Conservation (phyloP, 1,284 basidiomycete species). For the Fomitopsis palustris region DNA sequence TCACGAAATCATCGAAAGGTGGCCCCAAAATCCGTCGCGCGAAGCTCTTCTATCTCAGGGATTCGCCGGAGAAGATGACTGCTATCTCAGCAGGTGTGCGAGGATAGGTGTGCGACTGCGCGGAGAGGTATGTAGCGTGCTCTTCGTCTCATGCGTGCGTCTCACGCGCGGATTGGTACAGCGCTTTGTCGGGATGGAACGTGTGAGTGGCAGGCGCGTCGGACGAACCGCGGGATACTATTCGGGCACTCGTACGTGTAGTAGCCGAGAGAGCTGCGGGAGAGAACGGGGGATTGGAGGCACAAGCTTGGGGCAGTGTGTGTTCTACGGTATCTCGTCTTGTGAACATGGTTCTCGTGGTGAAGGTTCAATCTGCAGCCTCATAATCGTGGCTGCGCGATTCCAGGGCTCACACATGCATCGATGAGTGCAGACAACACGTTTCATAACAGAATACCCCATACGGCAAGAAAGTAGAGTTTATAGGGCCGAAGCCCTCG, state of each 20-base stretch:
- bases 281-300: not conserved
- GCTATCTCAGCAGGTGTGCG: conserved; percentile 59
- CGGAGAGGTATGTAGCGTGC: conserved; percentile 2
- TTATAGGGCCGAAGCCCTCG: not conserved
- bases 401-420: conserved; percentile 1
- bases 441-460: not conserved
- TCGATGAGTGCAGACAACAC: conserved; percentile 5
- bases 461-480: not conserved
- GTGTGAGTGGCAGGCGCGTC: conserved; percentile 7
- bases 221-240: conserved; percentile 3
- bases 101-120: conserved; percentile 12
- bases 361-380: conserved; percentile 1
- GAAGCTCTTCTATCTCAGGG: conserved; percentile 75
- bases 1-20: conserved; percentile 41
- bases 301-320: not conserved
- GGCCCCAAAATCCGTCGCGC: conserved; percentile 61
- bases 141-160: not conserved
- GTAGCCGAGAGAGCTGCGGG: not conserved
- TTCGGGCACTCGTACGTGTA: not conserved
- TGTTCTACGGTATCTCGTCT: conserved; percentile 1
- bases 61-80: conserved; percentile 79
- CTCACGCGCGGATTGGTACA: not conserved
- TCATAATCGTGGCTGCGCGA: not conserved
- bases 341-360: not conserved
- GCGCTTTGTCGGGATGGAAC: not conserved